Evolutionary conservation across 1,139 yeast species (phyloP), one percentile per base, ranked within the genome.

Genomic region (Yamadazyma mexicana): DNA sequence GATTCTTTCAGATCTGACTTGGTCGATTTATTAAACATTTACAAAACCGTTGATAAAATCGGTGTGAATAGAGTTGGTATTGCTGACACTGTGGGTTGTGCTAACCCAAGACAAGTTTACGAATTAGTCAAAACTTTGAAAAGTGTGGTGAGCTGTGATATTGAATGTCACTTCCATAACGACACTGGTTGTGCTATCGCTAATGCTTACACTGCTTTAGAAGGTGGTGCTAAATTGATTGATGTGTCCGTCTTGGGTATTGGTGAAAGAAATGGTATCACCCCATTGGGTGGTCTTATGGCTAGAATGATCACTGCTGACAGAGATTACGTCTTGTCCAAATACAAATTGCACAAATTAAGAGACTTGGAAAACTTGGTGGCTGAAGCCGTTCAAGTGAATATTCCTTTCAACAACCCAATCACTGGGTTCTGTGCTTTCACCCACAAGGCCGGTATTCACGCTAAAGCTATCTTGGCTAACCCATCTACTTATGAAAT

Each of bases 131-230:
- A 78, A 57, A 76, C 81, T n/a, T 70, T 77, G 50, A 76, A 70
- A 52, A 69, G 78, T 11, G 80, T 76, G 29, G 81, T 77, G 32
- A 62, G 63, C 23, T 77, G 81, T 63, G 82, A 77, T 49, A 76
- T 77, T 47, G 82, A 77, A 56, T 73, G 80, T 45, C 82, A 77
- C 56, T 77, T 77, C 72, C 82, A 77, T 57, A 75, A 77, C 55
- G 82, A 77, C 56, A 77, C 82, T 23, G 82, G 82, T 20, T 77
- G 82, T 61, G 80, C 82, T 37, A 75, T 77, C 56, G 81, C 82
- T 34, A 77, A 77, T 51, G 82, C 82, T 17, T 77, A 77, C 59
- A 74, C 81, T 25, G 82, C 82, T 2, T 65, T 77, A 49, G 81
- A 77, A 58, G 82, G 78, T n/a, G 82, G 82, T 46, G 81, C 81